Percentiles rank a stretch among this genome's conserved stretches.
Evolutionary conservation across 768 basidiomycete genomes (phyloP).

Genomic region (Leccinum arenicola): DNA sequence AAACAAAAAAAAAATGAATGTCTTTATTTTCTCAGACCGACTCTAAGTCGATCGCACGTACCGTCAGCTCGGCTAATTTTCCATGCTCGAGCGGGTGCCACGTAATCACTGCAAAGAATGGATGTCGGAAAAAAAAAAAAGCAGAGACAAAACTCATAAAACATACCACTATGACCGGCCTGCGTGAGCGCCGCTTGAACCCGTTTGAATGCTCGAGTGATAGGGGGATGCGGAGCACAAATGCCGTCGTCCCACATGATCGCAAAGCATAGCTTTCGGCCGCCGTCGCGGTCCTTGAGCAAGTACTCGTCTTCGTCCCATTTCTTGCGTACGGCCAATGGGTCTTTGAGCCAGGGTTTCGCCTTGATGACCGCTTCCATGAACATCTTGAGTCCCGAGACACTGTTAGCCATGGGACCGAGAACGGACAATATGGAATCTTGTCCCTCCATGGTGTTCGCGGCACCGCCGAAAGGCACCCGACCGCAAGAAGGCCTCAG

Average conservation of each 20-base stretch:
- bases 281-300: slow-evolving; percentile 54
- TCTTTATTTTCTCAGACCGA: not conserved
- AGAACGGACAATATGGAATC: slow-evolving; percentile 71
- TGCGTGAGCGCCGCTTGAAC: slow-evolving; percentile 53
- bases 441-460: slow-evolving; percentile 67
- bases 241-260: slow-evolving; percentile 68
- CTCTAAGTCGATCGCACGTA: slow-evolving; percentile 29
- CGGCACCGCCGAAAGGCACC: slow-evolving; percentile 63
- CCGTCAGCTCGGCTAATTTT: slow-evolving; percentile 41
- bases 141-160: not conserved
- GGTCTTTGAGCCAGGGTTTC: slow-evolving; percentile 68
- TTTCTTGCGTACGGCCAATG: slow-evolving; percentile 50
- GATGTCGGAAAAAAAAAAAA: not conserved
- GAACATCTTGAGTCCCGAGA: slow-evolving; percentile 65
- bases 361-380: slow-evolving; percentile 57
- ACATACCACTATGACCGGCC: slow-evolving; percentile 64
- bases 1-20: not conserved
- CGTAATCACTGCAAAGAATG: slow-evolving; percentile 53
- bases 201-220: slow-evolving; percentile 55
- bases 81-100: slow-evolving; percentile 59
- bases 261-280: slow-evolving; percentile 50
- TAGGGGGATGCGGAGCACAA: slow-evolving; percentile 60
- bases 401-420: slow-evolving; percentile 62
- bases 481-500: slow-evolving; percentile 68
- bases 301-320: slow-evolving; percentile 62